Evolutionary conservation across 169 alveolate genomes (phyloP), one percentile per base, ranked within the genome.

Genomic region (Cryptosporidium bovis): DNA sequence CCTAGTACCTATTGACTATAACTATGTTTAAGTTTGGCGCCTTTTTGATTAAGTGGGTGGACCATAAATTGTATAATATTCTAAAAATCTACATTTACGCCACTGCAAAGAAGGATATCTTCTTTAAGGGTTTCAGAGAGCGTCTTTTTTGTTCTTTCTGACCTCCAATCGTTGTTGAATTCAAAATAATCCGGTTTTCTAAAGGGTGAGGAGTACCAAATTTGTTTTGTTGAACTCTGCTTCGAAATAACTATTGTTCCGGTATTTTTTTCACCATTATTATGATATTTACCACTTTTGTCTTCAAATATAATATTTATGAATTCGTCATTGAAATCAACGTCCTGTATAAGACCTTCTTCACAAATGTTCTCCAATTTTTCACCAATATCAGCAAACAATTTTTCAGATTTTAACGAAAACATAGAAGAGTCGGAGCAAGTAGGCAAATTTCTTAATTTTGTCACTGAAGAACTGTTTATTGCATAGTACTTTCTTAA

Each of bases 161-260:
- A 77, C 15, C 31, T 58, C 87, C 87, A 77, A 60, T 40, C 51
- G 27, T 24, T 40, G 27, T 27, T 50, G 5, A 58, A 36, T 7
- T 77, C 87, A 62, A 77, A 77, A 56, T 77, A 77, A 60, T 77
- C 87, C 2, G 87, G 87, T 24, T 56, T 56, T 44, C 87, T 56
- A 3, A 77, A 31, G n/a, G 87, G 71, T 5, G 87, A 77, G 12
- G 87, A 77, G 64, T 77, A 77, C 87, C 87, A 77, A 40, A 77
- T 77, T 44, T 77, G 87, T 8, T 60, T 77, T 2, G 87, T 62
- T 27, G 87, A 68, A 15, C 51, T 33, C 7, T 77, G 87, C 48
- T 60, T 77, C n/a, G 87, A 77, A 58, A 77, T 77, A 18, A 77
- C 87, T 6, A 77, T 77, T 10, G 87, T 77, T 20, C 50, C 46